A percentile compares a stretch with the other conserved stretches of the same genome.
Evolutionary conservation across 768 basidiomycete species (phyloP).

Genomic region (Phaeotremella skinneri): DNA sequence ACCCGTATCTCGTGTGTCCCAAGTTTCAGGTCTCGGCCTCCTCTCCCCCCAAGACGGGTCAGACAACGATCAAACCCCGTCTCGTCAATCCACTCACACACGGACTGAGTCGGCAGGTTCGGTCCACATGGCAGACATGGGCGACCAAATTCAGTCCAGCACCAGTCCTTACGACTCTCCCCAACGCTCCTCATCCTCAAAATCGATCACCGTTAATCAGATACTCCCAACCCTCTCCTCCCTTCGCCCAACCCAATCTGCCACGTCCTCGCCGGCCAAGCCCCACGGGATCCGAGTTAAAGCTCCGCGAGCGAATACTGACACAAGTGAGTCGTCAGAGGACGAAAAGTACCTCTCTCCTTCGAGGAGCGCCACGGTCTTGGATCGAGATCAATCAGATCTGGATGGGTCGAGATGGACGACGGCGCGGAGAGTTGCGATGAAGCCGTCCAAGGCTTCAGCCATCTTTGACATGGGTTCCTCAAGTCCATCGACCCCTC

Average conservation of each 20-base stretch:
- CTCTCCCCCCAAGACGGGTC: slow-evolving; percentile 2
- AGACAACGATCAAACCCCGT: not conserved
- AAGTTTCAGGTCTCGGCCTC: slow-evolving; percentile 7
- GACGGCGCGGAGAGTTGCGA: slow-evolving; percentile 28
- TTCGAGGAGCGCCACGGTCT: not conserved
- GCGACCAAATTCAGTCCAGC: slow-evolving; percentile 7
- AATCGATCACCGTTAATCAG: not conserved
- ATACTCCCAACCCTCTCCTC: not conserved
- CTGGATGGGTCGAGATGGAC: slow-evolving; percentile 20
- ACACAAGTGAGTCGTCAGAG: not conserved
- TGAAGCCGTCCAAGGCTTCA: slow-evolving; percentile 21
- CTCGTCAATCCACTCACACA: not conserved
- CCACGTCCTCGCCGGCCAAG: no score
- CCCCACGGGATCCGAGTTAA: no score
- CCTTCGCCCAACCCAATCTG: not conserved
- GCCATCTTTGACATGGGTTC: slow-evolving; percentile 15
- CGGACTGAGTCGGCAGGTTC: not conserved
- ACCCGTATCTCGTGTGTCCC: not conserved
- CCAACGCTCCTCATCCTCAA: slow-evolving; percentile 18
- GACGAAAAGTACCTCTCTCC: not conserved
- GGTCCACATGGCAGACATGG: slow-evolving; percentile 22
- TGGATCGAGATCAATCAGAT: slow-evolving; percentile 4
- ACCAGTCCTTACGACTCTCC: slow-evolving; percentile 28
- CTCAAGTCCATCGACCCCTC: not conserved
- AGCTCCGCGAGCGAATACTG: no score